These are phyloP conservation scores for Fusarium piperis DNA, from an alignment of 2,329 filamentous ascomycete species.

Conservation along the genomic window DNA sequence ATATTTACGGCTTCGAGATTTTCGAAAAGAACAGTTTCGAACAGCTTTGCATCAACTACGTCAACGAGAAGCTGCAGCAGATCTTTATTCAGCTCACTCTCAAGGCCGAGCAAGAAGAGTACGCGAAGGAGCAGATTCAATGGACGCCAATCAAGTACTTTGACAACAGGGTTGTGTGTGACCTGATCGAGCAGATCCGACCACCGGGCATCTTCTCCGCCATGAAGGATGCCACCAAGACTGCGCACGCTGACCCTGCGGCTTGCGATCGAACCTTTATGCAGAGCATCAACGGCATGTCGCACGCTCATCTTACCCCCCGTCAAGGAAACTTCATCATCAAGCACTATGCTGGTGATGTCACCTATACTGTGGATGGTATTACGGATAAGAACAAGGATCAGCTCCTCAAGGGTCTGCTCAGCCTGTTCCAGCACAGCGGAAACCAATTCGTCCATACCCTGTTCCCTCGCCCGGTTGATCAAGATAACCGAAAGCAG, in stretches of 20 bases:
- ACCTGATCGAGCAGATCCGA: conserved; percentile 90
- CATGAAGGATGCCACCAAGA: conserved; percentile 97
- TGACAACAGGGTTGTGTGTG: conserved; percentile 98
- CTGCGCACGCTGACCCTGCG: conserved; percentile 93
- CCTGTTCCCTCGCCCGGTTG: conserved; percentile 91
- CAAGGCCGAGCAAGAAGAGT: conserved; percentile 97
- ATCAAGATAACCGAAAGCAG: conserved; percentile 93
- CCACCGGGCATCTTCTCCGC: conserved; percentile 95
- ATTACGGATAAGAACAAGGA: conserved; percentile 99
- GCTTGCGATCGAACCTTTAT: conserved; percentile 97
- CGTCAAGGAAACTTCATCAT: conserved; percentile 97
- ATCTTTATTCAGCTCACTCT: conserved; percentile 98
- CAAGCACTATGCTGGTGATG: conserved; percentile 98
- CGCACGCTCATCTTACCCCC: conserved; percentile 89
- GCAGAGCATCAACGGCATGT: conserved; percentile 89
- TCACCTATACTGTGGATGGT: conserved; percentile 91
- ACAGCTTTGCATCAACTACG: conserved; percentile 99
- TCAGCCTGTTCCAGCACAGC: conserved; percentile 86
- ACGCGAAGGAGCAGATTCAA: conserved; percentile 92
- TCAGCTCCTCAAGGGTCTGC: conserved; percentile 90
- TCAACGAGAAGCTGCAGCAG: conserved; percentile 98
- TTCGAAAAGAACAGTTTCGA: conserved; percentile 99
- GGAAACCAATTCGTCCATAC: conserved; percentile 87
- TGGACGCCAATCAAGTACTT: conserved; percentile 99
- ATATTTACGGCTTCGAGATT: conserved; percentile 99